A percentile compares a stretch with the other conserved stretches of the same genome.
phyloP scores from a whole-genome alignment of 1,284 basidiomycete species.

The Boletus sp. region DNA sequence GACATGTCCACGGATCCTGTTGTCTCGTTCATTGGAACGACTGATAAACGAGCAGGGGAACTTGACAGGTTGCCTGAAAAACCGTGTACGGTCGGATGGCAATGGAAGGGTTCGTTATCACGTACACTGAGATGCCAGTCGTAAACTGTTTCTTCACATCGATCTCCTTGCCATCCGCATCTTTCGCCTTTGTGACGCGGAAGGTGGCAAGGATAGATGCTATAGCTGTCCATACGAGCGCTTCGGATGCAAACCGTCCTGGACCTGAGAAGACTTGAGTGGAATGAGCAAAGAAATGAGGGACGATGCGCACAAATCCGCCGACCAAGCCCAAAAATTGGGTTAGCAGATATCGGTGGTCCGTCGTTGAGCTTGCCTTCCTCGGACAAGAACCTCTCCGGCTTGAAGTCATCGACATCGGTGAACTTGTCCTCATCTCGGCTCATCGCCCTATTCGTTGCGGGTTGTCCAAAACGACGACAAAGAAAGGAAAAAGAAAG shows the following conservation, averaged over 20 bases:
- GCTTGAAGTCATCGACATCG: slow-evolving; percentile 23
- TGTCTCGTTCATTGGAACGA: slow-evolving; percentile 17
- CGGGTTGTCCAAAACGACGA: slow-evolving; percentile 3
- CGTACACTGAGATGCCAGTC: slow-evolving; percentile 35
- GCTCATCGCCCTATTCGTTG: slow-evolving; percentile 33
- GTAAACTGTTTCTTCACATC: slow-evolving; percentile 34
- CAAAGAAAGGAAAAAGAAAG: too few species aligned
- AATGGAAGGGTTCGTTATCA: background rate
- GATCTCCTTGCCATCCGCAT: slow-evolving; percentile 34
- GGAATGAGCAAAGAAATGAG: slow-evolving; percentile 1
- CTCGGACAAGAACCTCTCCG: slow-evolving; percentile 23
- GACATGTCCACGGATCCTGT: slow-evolving; percentile 8
- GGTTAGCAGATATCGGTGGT: slow-evolving; percentile 34
- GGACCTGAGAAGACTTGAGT: slow-evolving; percentile 18
- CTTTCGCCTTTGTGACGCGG: slow-evolving; percentile 37
- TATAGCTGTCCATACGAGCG: slow-evolving; percentile 21
- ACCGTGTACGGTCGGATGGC: background rate
- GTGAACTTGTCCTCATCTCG: slow-evolving; percentile 17
- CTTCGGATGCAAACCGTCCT: slow-evolving; percentile 26
- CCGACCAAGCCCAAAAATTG: slow-evolving; percentile 42
- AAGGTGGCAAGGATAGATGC: slow-evolving; percentile 41
- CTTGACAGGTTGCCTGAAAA: slow-evolving; percentile 18
- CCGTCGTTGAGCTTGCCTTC: slow-evolving; percentile 20
- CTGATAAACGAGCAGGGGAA: slow-evolving; percentile 25
- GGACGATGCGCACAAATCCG: slow-evolving; percentile 30